Base-by-base conservation (phyloP, 768 basidiomycete species). In the Trichaptum fuscoviolaceum region DNA sequence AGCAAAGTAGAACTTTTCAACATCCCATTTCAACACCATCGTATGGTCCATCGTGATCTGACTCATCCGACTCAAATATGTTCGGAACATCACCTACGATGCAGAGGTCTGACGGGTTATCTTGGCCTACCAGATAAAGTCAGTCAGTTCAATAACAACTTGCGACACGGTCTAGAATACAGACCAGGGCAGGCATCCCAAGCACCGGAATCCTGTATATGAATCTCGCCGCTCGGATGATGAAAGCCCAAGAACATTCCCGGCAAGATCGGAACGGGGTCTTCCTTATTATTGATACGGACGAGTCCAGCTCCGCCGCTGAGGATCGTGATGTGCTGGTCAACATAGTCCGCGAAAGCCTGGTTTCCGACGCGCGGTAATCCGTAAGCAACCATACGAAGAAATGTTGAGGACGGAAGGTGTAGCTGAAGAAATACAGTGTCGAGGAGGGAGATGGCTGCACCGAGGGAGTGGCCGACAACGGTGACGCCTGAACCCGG, bases 301-400 rank as follows among this genome's bases (percentile, higher is more conserved):
- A 52, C 42, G 12, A 52, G 42, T 2, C 42, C 42, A 20, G 12
- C 20, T 20, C 42, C 42, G 20, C 42, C 20, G 3, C 80, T 85
- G 60, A 87, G 69, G 15, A 75, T 68, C 15, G 76, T 67, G 52
- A 77, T 60, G 58, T 83, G 74, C 12, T 79, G 73, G 68, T 87
- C 84, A 62, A 87, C 81, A 69, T 82, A 83, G 69, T 86, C 69
- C 0, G 86, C 87, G 67, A 88, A 89, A 1, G 78, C 85, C 71
- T 83, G 80, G 74, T 89, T 88, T 15, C 88, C 86, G 67, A 81
- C 79, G 23, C 79, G 73, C 52, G 78, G 80, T 35, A 81, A 71
- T 34, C 79, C 80, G 59, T 77, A 80, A 18, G 62, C 25, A 34
- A 77, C 25, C 7, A 77, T 75, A 62, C 67, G 62, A 74, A 81